Base-by-base conservation (phyloP, 805 yeast genomes). In the Ogataea methylovora region DNA sequence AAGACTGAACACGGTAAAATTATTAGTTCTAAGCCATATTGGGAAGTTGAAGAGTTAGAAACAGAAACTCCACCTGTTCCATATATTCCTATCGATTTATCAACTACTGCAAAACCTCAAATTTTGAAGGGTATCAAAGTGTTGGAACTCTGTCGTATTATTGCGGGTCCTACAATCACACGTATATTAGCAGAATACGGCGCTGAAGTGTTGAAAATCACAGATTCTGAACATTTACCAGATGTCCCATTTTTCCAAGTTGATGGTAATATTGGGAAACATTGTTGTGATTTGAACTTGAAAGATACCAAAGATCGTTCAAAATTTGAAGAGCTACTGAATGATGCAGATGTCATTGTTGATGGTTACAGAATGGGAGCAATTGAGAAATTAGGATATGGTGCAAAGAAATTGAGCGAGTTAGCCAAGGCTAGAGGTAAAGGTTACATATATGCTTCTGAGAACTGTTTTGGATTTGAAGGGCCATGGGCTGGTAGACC, bases 181-280 rank as follows among this genome's bases (percentile, higher is more conserved):
- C 43, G 58, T 30, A 51, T 49, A 20, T 42, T 58, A 22, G 61
- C 63, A 4, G 54, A 54, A 30, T 58, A 55, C 33, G 63, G 63
- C 15, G n/a, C n/a, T n/a, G n/a, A n/a, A n/a, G n/a, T n/a, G n/a
- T n/a, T n/a, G n/a, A n/a, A n/a, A n/a, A n/a, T n/a, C n/a, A n/a
- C n/a, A n/a, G n/a, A n/a, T n/a, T n/a, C n/a, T n/a, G n/a, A n/a
- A n/a, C n/a, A n/a, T n/a, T n/a, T n/a, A n/a, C n/a, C n/a, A n/a
- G n/a, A n/a, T n/a, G n/a, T n/a, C n/a, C n/a, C n/a, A n/a, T n/a
- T n/a, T n/a, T n/a, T n/a, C n/a, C n/a, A n/a, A n/a, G n/a, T n/a
- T n/a, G n/a, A n/a, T n/a, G n/a, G 54, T n/a, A 54, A 57, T 40
- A 45, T 56, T 45, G 63, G 62, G 11, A 58, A 58, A 38, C 60